Evolutionary conservation across 148 eudicot species (phyloP), one percentile per base, ranked within the genome.

Genomic region (Heliamphora exappendiculata): DNA sequence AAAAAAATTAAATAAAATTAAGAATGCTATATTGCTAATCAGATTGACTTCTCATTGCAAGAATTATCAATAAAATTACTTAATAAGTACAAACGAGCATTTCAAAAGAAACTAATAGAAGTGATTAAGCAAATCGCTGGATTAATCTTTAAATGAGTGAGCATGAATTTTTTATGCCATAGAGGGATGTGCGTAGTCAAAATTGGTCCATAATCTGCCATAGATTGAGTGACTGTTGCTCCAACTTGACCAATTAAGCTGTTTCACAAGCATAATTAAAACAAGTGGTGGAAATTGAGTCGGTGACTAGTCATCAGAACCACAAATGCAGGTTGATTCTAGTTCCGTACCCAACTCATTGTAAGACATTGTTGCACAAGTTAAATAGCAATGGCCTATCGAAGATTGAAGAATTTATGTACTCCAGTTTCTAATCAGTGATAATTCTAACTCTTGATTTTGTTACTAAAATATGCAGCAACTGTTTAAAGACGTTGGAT

Each of bases 1-100:
- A 19, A 8, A 55, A 6, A 78, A 76, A 70, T 39, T 11, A 58
- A 69, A 83, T 39, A 55, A 13, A 51, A 51, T 51, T 3, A 51
- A 19, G n/a, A 49, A 49, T 49, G 53, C 5, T 10, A 22, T 41
- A 11, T 3, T 41, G 9, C 31, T 39, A 1, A 67, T 41, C 19
- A 67, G 13, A 14, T 67, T 42, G 71, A 45, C 29, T n/a, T 22
- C 31, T 67, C 4, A 13, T 33, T 24, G 50, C 33, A 67, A 67
- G 70, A 67, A 41, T 67, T 31, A 67, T 41, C 26, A 22, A 67
- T 42, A 14, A 1, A 22, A 67, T 67, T 19, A 67, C 44, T 39
- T 64, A 34, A 36, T 34, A 33, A 64, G 24, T 31, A 29, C 41
- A 62, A 62, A 22, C 41, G 33, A 33, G 67, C 39, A 62, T 33